phyloP scores from a whole-genome alignment of 495 filamentous ascomycete genomes.

The Letharia lupina region DNA sequence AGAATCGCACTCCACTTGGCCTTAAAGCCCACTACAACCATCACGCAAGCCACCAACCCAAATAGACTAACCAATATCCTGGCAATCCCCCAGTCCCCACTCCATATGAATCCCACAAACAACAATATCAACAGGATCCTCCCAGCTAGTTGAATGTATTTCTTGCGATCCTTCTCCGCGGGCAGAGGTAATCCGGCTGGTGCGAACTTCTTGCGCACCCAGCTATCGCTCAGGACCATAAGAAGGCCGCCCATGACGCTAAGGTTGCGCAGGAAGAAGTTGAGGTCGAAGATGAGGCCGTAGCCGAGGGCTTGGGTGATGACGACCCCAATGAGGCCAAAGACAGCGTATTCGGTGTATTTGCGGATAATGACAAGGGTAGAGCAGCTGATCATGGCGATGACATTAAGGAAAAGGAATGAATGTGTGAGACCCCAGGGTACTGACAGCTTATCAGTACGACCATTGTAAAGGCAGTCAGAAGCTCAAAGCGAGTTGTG shows the following conservation, averaged over 20 bases:
- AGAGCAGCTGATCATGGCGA: conserved; percentile 80
- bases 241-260: conserved; percentile 93
- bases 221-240: conserved; percentile 96
- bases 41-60: conserved; percentile 85
- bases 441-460: conserved; percentile 47
- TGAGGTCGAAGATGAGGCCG: conserved; percentile 96
- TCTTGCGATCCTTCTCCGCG: conserved; percentile 98
- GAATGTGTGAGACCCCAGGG: conserved; percentile 83
- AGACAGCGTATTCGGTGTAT: conserved; percentile 85
- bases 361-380: conserved; percentile 81
- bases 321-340: conserved; percentile 81
- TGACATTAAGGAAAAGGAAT: conserved; percentile 84
- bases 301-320: conserved; percentile 95
- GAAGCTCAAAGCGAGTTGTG: conserved; percentile 4
- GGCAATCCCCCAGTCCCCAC: conserved; percentile 83
- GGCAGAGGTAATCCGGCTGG: conserved; percentile 89
- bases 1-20: conserved; percentile 96
- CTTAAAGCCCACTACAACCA: conserved; percentile 99
- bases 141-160: conserved; percentile 98
- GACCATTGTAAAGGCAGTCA: conserved; percentile 6
- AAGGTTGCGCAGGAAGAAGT: conserved; percentile 98
- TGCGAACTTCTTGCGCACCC: conserved; percentile 94
- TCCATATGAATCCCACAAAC: conserved; percentile 93
- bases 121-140: conserved; percentile 95
- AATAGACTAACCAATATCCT: conserved; percentile 72